Percentiles rank a stretch among this genome's conserved stretches.
These are phyloP conservation scores for Paraconiothyrium sp. DNA, from an alignment of 2,329 filamentous ascomycete species.

Conservation along the genomic window DNA sequence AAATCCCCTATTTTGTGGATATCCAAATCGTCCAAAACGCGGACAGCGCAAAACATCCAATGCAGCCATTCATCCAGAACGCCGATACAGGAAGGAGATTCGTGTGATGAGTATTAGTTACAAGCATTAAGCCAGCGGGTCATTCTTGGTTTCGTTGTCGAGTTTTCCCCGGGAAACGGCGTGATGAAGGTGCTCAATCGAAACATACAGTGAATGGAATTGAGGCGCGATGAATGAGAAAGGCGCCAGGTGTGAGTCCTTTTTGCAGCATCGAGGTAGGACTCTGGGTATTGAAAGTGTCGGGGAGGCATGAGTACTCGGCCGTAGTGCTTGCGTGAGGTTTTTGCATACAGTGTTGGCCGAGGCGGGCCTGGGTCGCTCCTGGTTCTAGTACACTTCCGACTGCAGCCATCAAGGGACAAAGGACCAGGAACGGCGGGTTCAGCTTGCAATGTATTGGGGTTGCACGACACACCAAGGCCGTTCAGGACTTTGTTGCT, in stretches of 20 bases:
- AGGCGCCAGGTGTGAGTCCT: not conserved
- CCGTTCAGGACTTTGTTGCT: not conserved
- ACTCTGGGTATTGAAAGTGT: not conserved
- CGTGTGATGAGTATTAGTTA: constrained; percentile 13
- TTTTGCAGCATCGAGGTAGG: constrained; percentile 1
- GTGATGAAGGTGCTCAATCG: not conserved
- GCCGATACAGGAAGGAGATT: constrained; percentile 14
- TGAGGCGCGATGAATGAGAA: not conserved
- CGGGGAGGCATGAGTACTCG: not conserved
- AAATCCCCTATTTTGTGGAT: constrained; percentile 13
- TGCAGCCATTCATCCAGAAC: not conserved
- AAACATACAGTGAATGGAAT: constrained; percentile 11
- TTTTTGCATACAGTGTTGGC: not conserved
- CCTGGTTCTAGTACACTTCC: not conserved
- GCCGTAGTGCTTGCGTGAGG: not conserved
- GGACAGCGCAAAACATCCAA: not conserved
- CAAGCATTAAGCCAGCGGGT: not conserved
- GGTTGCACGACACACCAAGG: too few species aligned
- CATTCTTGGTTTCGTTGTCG: not conserved
- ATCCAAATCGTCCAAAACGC: constrained; percentile 5
- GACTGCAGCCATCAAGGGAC: not conserved
- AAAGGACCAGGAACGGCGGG: not conserved
- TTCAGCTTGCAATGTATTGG: not conserved
- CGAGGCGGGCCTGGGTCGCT: constrained; percentile 2
- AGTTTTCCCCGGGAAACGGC: not conserved